A percentile compares a stretch with the other conserved stretches of the same genome.
These are phyloP conservation scores for Elsinoe fawcettii DNA, from an alignment of 2,329 filamentous ascomycete species.

Conservation along the genomic window DNA sequence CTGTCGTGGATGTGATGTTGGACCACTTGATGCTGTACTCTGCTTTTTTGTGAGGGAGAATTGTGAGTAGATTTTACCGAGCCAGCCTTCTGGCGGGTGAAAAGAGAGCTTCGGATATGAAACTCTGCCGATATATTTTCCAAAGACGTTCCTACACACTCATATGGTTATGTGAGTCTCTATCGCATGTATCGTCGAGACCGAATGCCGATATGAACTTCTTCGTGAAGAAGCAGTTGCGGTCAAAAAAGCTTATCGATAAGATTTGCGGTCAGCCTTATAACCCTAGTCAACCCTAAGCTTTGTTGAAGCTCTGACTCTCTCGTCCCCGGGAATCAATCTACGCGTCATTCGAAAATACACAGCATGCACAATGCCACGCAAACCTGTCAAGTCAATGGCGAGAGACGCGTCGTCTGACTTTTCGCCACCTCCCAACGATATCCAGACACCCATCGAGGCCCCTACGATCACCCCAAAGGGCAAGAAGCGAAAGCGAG, in stretches of 20 bases:
- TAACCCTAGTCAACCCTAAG: not conserved
- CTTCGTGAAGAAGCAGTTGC: not conserved
- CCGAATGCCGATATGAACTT: not conserved
- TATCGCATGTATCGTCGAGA: not conserved
- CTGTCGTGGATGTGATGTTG: too few relatives aligned
- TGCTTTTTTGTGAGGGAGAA: too few relatives aligned
- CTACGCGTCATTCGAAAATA: not conserved
- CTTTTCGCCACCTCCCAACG: conserved; percentile 11
- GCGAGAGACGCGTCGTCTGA: conserved; percentile 15
- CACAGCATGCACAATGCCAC: conserved; percentile 11
- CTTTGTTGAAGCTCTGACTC: not conserved
- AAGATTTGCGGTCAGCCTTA: conserved; percentile 7
- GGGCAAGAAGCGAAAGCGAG: conserved; percentile 15
- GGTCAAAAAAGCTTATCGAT: conserved; percentile 17
- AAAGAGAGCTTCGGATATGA: too few relatives aligned
- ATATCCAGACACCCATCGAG: not conserved
- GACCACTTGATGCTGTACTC: too few relatives aligned
- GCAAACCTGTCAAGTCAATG: not conserved
- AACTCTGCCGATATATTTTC: not conserved
- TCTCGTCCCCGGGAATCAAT: conserved; percentile 3
- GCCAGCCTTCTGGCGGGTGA: too few relatives aligned
- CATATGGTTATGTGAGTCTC: too few relatives aligned
- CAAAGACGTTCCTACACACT: not conserved
- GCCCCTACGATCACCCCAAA: not conserved
- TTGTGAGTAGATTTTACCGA: too few relatives aligned